Base-by-base conservation (phyloP, 1,139 yeast species). In the Trichomonascaceae sp. region DNA sequence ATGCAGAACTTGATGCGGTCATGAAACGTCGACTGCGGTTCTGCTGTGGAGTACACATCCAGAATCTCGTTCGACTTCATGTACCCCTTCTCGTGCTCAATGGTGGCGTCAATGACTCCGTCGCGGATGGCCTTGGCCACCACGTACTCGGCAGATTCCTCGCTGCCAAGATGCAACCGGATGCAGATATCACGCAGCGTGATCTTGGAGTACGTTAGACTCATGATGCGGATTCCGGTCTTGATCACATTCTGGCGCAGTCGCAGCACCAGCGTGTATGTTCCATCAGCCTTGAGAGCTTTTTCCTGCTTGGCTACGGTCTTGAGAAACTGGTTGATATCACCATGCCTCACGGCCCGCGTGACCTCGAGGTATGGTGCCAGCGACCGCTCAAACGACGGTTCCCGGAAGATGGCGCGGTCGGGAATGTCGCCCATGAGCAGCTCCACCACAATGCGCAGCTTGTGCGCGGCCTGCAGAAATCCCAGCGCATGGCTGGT, bases 361-460 rank as follows among this genome's bases (percentile, higher is more conserved):
- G 95, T 79, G 28, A 92, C 78, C 43, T 77, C 78, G 47, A 81
- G 75, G 55, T 92, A 92, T 22, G 98, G 94, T 42, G 66, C 70
- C 40, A 85, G 67, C 2, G 79, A 64, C 38, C 65, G 64, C 42
- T 71, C 74, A 47, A 76, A 61, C 29, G 64, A 61, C 8, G 69
- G 62, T 48, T 78, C 78, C 50, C 74, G 74, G 67, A 92, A 89
- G 29, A 73, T 71, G 34, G 84, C 69, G 43, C 92, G 67, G 50
- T 84, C 95, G n/a, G 98, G 98, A 48, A 92, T 80, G 50, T 89
- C 98, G 35, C 99, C 98, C 76, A 89, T 87, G 46, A 92, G 71
- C 49, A 92, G 67, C 60, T 92, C 96, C 50, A 89, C 82, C 37
- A 87, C 70, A 42, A 89, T 79, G 52, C 76, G 80, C 46, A 92